These are phyloP conservation scores for Larix kaempferi DNA, from an alignment of 75 land plant species.

Conservation along the genomic window DNA sequence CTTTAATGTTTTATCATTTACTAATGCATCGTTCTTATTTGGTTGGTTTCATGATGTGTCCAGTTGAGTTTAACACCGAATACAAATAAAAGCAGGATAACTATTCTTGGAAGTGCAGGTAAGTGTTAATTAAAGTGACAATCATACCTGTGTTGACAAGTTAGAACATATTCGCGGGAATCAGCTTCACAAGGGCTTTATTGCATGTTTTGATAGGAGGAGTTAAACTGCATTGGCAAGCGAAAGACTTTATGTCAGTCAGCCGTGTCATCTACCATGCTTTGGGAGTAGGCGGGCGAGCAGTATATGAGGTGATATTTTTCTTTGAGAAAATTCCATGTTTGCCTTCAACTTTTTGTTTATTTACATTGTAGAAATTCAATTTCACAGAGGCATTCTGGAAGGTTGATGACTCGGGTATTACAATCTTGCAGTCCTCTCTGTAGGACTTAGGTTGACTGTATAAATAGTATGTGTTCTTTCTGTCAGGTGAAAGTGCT, in stretches of 20 bases:
- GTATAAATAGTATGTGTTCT: background rate
- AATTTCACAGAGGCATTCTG: background rate
- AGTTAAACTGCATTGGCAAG: conserved; percentile 46
- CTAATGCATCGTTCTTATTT: background rate
- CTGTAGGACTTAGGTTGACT: background rate
- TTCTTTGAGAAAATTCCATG: background rate
- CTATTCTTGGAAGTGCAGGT: conserved; percentile 79
- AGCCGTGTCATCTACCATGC: conserved; percentile 30
- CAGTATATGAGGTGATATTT: conserved; percentile 55
- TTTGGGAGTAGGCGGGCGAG: conserved; percentile 49
- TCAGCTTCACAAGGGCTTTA: background rate
- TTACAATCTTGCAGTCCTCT: background rate
- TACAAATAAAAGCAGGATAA: conserved; percentile 48
- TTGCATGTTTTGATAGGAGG: conserved; percentile 17
- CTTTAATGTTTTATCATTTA: background rate
- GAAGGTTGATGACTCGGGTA: background rate
- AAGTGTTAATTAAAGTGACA: conserved; percentile 3
- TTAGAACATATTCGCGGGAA: background rate
- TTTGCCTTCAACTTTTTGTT: background rate
- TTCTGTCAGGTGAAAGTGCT: conserved; percentile 36
- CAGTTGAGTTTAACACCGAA: conserved; percentile 60
- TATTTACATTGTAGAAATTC: background rate
- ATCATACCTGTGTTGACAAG: background rate
- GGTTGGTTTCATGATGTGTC: conserved; percentile 16
- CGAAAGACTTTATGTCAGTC: conserved; percentile 26